These are phyloP conservation scores for Leccinum aurantiacum DNA, from an alignment of 768 basidiomycete genomes.

Conservation along the genomic window DNA sequence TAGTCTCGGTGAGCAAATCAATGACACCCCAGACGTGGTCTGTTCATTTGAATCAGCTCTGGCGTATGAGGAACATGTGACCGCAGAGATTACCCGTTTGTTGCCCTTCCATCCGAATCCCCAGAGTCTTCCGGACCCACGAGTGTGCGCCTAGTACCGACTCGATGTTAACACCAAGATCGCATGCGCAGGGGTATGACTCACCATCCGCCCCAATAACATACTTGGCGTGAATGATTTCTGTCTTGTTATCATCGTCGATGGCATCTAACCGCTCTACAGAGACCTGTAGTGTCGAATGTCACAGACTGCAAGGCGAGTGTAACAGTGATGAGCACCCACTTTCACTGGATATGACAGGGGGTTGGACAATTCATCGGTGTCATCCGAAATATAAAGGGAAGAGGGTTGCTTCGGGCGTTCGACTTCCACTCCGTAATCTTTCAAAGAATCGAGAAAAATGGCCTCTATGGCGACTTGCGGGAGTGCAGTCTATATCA, in stretches of 20 bases:
- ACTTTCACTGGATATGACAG: not conserved
- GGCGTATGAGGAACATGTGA: not conserved
- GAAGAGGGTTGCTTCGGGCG: not conserved
- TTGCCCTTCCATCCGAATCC: not conserved
- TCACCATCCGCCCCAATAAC: not conserved
- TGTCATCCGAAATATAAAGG: not conserved
- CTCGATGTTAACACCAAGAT: not conserved
- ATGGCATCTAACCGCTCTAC: not conserved
- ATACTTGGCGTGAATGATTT: not conserved
- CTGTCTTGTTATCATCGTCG: not conserved
- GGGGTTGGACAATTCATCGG: not conserved
- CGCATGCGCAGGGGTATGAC: not conserved
- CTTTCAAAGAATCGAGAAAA: not conserved
- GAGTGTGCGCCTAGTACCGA: not conserved
- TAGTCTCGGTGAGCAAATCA: not conserved
- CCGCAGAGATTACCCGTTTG: not conserved
- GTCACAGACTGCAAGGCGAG: not conserved
- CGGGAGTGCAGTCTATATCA: not conserved
- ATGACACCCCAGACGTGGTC: not conserved
- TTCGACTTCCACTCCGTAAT: not conserved
- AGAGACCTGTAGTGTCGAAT: not conserved
- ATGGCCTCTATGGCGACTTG: not conserved
- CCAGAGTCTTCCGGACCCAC: not conserved
- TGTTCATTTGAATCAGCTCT: not conserved
- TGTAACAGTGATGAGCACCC: not conserved